Evolutionary conservation across 768 basidiomycete genomes (phyloP), one percentile per base, ranked within the genome.

Genomic region (Psilocybe cyanescens): DNA sequence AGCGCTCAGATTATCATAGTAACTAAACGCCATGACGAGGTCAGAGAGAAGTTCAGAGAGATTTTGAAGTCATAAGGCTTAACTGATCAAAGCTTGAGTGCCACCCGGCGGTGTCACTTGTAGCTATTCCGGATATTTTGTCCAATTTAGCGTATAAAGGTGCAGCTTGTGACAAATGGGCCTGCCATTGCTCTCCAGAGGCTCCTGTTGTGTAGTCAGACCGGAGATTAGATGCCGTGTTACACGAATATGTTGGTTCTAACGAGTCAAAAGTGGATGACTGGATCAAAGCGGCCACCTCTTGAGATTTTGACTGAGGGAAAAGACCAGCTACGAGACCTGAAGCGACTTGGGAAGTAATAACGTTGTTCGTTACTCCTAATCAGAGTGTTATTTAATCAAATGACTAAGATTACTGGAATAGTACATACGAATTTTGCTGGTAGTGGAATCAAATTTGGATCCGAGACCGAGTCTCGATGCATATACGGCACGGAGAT

Each of bases 281-380:
- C 65, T 83, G 79, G 37, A 83, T 74, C 16, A 76, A 55, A 2
- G 76, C 80, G 7, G 76, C 68, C 11, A 72, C 62, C 4, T 61
- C 59, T 29, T 64, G 59, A 30, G 72, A 66, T 7, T 65, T 54
- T 41, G 78, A 75, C 12, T 54, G 62, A 3, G 83, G 82, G 68
- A 83, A 83, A 8, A 84, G 70, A 2, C 82, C 82, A 49, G 71
- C 71, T 19, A 81, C 63, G 14, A 83, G 74, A 1, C 79, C 81
- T 16, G 79, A 79, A 16, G 82, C 81, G 1, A 83, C 81, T 72
- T 84, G 81, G 0, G 82, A 83, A 8, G 83, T 83, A 30, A 84
- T 82, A 16, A 75, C 76, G 53, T 84, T 84, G 71, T 82, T 82
- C 2, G 83, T 84, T 4, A 83, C 81, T 4, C 82, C 80, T 81